A percentile compares a stretch with the other conserved stretches of the same genome.
phyloP scores from a whole-genome alignment of 148 eudicot genomes.

The Arbutus unedo region DNA sequence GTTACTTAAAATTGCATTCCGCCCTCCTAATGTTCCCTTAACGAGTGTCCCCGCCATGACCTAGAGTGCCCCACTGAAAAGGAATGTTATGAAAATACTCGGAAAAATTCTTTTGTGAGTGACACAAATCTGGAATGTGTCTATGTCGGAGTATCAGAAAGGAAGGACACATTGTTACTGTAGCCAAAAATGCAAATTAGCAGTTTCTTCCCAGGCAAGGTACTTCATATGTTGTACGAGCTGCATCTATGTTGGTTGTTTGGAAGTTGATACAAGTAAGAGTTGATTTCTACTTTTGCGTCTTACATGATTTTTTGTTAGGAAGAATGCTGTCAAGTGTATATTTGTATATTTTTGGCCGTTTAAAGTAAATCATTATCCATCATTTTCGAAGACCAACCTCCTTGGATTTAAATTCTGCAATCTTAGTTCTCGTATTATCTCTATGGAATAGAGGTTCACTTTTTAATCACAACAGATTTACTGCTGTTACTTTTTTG shows the following conservation, averaged over 20 bases:
- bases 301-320: not conserved
- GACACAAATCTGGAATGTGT: not conserved
- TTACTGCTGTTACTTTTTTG: not conserved
- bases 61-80: not conserved
- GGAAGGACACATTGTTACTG: not conserved
- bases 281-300: not conserved
- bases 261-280: not conserved
- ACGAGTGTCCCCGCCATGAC: no score
- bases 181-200: not conserved
- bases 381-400: not conserved
- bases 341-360: no score
- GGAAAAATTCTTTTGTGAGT: not conserved
- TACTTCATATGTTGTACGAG: not conserved
- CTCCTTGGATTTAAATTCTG: not conserved
- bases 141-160: not conserved
- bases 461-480: not conserved
- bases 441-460: not conserved
- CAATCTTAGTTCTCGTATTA: not conserved
- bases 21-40: no score
- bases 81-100: not conserved
- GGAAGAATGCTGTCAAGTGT: not conserved
- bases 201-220: not conserved
- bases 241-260: conserved; percentile 1
- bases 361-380: not conserved
- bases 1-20: no score